Evolutionary conservation across 2,329 filamentous ascomycete genomes (phyloP), one percentile per base, ranked within the genome.

Genomic region (Alternaria postmessia): DNA sequence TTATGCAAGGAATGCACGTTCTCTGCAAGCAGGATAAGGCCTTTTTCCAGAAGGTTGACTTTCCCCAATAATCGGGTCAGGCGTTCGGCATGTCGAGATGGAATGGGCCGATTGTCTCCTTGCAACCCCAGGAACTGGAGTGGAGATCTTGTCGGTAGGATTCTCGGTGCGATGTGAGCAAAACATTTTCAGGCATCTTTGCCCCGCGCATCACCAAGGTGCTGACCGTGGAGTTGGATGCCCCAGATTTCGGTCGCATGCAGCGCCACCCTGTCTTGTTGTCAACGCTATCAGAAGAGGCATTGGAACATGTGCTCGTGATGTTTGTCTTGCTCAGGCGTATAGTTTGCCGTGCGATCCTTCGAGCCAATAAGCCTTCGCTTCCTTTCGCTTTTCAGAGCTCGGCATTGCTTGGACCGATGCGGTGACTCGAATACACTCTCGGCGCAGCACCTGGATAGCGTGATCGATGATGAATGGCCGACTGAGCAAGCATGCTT

Each of bases 41-140:
- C 11, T 22, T 22, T 18, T 36, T 38, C 46, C 5, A 49, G 32
- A 49, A 49, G 46, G 32, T 26, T 26, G 20, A 34, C 30, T 22
- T 24, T 49, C 5, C 24, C 32, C 8, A 38, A 26, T 26, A 32
- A 49, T 49, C 46, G 30, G 30, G 32, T 49, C 22, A 51, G 18
- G 20, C 24, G 2, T 51, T 30, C 18, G 36, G 42, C 51, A 64
- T 63, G 63, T 66, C 57, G 65, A 65, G 59, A 67, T 67, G 61
- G 34, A 42, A 44, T 38, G 39, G 53, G 51, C 61, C 47, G 54
- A 57, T 52, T 56, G 8, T 14, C 20, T 32, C 51, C 51, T 32
- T 43, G 38, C 26, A 34, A n/a, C 30, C 30, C 39, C 49, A 54
- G 41, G 42, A 54, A 54, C 54, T 58, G 32, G 39, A 51, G 46